Evolutionary conservation across 257 asterid genomes (phyloP), one percentile per base, ranked within the genome.

Genomic region (Primulina huaijiensis): DNA sequence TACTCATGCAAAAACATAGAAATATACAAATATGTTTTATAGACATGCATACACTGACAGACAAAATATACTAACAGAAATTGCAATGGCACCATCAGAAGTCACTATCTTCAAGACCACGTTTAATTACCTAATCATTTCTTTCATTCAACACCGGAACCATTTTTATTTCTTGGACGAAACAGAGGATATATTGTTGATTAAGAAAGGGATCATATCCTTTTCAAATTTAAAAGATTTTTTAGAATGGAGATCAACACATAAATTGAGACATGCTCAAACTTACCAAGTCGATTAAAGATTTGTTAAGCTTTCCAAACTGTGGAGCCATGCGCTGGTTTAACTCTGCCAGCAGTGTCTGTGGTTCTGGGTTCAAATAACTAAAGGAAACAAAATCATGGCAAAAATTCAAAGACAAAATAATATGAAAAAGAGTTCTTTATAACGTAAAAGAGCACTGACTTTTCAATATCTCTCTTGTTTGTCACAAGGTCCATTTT

Each of bases 401-500:
- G 55, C 66, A 34, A 67, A 64, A 46, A 71, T 50, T 64, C 65
- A 25, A 60, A 53, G 43, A 37, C 75, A 59, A 31, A 38, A 78
- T 29, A 50, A 52, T 43, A 68, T 14, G 59, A 34, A 38, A 57
- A 60, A 75, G 35, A 25, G 30, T 31, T 62, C 3, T 53, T 23
- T 25, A 33, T 37, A 43, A 68, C 11, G 70, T 46, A 71, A 65
- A 70, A 70, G 37, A 74, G 70, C 76, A 89, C 97, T 82, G 62
- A 94, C 99, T 83, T 75, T 73, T 94, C 97, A 72, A 94, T 76
- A 65, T 86, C 93, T 87, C 78, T 86, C 92, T 91, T 94, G 90
- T 91, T 91, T 60, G 83, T 83, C 78, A 94, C 95, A 70, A 91
- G 97, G 86, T 94, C 97, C 97, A 94, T 94, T 79, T 94, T 94